Conservation (phyloP, 1,284 basidiomycete species). For the Papiliotrema laurentii region DNA sequence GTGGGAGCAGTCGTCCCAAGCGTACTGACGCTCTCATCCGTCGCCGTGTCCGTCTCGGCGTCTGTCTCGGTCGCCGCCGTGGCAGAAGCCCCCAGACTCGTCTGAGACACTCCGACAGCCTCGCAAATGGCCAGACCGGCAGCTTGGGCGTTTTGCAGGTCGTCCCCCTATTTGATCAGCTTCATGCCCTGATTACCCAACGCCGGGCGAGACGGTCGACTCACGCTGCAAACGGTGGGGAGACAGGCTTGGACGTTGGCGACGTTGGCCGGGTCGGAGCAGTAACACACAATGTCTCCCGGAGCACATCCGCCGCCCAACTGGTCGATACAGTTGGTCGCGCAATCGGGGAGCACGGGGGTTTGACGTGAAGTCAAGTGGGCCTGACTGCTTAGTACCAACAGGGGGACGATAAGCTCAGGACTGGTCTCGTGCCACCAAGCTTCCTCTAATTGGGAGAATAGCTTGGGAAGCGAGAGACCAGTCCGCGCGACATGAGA, state of each 20-base stretch:
- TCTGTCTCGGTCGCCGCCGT: no score
- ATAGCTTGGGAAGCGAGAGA: neutral
- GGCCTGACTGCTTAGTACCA: neutral
- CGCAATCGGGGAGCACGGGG: neutral
- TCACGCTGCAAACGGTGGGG: neutral
- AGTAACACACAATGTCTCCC: neutral
- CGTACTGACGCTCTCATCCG: no score
- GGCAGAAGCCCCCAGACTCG: no score
- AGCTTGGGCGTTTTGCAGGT: neutral
- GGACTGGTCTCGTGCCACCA: neutral
- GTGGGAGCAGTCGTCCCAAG: no score
- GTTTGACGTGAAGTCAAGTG: neutral
- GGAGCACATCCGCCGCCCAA: neutral
- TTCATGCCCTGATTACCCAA: neutral
- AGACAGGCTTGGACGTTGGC: neutral
- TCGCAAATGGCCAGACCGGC: neutral
- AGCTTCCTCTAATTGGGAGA: neutral
- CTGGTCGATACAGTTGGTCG: neutral
- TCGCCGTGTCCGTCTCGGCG: no score
- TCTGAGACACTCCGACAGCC: neutral
- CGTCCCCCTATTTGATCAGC: neutral
- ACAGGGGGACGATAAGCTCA: no score
- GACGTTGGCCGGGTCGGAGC: neutral
- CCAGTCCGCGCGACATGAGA: no score
- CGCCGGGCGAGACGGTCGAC: neutral